Evolutionary conservation across 805 yeast species (phyloP), one percentile per base, ranked within the genome.

Genomic region (Candida ulmi): DNA sequence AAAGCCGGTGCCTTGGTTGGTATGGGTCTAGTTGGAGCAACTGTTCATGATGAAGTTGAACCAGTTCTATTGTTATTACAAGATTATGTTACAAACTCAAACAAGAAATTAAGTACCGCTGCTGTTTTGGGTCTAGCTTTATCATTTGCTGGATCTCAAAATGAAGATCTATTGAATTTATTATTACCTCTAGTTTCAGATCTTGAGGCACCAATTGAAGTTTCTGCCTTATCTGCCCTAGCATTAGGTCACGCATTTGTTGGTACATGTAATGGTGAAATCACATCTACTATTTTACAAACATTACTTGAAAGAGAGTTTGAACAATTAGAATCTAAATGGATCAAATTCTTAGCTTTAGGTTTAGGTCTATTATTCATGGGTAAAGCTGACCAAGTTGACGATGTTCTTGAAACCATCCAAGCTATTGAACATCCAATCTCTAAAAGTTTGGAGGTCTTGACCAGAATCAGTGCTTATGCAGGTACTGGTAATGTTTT

Each of bases 401-500:
- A 88, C 50, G 98, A 91, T 63, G 96, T 88, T 17, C 68, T 91
- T 46, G 98, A 91, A 60, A 87, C 97, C 1, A 80, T 93, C 46
- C 85, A 83, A 60, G 98, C 98, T 13, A 84, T 93, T 55, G 96
- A 88, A 50, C 97, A 91, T 58, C 97, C 97, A 30, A 82, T 93
- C 56, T 80, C 93, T 21, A 81, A 85, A 51, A 84, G 95, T 34
- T 77, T 90, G 57, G 93, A 87, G 62, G 93, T 88, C 13, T 71
- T 93, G 55, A 88, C 95, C 26, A 88, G 83, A 46, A 83, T 90
- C 38, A 86, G 97, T 67, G 95, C 98, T 4, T 90, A 84, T 66
- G 95, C 96, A 11, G 99, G 98, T 46, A 88, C 98, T 30, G 99
- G 99, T 51, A 93, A 93, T 60, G 99, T 93, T 25, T 74, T 93